Evolutionary conservation across 1,284 basidiomycete genomes (phyloP).

Genomic region (Schizopora paradoxa): DNA sequence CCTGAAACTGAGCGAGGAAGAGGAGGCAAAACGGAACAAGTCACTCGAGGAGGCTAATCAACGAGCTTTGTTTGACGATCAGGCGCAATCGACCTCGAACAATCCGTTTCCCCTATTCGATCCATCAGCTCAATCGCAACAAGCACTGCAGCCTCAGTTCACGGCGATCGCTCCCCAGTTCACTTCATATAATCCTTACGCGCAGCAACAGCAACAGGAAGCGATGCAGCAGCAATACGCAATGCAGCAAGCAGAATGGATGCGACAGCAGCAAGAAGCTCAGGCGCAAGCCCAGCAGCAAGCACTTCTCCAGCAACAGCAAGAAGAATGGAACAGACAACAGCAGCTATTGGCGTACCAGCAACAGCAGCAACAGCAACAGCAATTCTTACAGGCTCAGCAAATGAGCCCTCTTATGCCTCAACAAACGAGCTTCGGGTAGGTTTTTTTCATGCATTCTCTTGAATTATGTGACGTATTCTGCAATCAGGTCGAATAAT

Average conservation of each 20-base stretch:
- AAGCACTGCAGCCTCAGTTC: conserved; percentile 51
- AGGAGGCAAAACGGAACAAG: conserved; percentile 68
- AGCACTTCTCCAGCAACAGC: conserved; percentile 34
- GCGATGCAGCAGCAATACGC: conserved; percentile 69
- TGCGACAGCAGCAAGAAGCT: conserved; percentile 47
- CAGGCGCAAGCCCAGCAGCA: conserved; percentile 40
- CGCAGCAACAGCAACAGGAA: conserved; percentile 90
- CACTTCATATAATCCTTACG: conserved; percentile 94
- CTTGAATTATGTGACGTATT: conserved; percentile 1
- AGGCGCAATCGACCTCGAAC: conserved; percentile 48
- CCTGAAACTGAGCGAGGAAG: conserved; percentile 81
- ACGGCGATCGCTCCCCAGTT: conserved; percentile 66
- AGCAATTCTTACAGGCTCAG: conserved; percentile 35
- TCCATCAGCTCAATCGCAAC: conserved; percentile 51
- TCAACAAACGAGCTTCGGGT: conserved; percentile 73
- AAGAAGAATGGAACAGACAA: conserved; percentile 33
- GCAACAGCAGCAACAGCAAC: conserved; percentile 42
- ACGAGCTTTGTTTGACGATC: conserved; percentile 81
- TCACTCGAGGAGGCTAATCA: conserved; percentile 75
- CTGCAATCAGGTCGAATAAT: conserved; percentile 78
- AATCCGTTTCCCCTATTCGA: conserved; percentile 70
- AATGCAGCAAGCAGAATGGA: conserved; percentile 68
- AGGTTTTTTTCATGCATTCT: conserved; percentile 19
- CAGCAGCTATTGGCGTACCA: conserved; percentile 46
- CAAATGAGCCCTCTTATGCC: conserved; percentile 46